Conservation (phyloP, 1,284 basidiomycete genomes). For the Rhizoctonia solani region DNA sequence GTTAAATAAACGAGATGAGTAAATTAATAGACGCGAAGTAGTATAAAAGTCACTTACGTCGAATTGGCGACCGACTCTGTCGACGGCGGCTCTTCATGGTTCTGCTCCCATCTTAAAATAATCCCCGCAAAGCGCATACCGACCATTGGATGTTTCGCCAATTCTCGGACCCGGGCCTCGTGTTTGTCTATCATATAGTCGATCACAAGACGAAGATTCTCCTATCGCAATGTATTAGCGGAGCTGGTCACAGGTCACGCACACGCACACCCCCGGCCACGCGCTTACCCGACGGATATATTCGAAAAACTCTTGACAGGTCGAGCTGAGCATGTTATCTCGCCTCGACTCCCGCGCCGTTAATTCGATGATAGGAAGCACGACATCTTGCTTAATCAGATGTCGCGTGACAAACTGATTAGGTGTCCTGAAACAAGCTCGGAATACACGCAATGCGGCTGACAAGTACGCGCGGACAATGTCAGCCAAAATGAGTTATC, state of each 20-base stretch:
- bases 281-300: conserved; percentile 75
- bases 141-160: conserved; percentile 66
- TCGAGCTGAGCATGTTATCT: conserved; percentile 92
- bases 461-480: conserved; percentile 32
- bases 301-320: conserved; percentile 95
- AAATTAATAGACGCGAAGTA: conserved; percentile 31
- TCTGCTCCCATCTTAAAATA: conserved; percentile 86
- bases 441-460: conserved; percentile 93
- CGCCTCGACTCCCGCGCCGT: conserved; percentile 78
- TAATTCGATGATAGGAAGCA: conserved; percentile 82
- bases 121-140: conserved; percentile 73
- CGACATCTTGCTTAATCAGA: conserved; percentile 82
- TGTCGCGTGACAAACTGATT: conserved; percentile 87
- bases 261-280: background rate
- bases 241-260: background rate
- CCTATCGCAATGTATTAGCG: conserved; percentile 52
- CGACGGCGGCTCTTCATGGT: conserved; percentile 76
- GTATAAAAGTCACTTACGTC: conserved; percentile 19
- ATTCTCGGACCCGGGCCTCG: conserved; percentile 63
- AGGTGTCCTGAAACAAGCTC: conserved; percentile 79
- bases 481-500: background rate
- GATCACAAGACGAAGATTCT: conserved; percentile 86
- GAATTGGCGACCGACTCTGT: conserved; percentile 30
- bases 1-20: too few species aligned
- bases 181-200: conserved; percentile 82